phyloP scores from a whole-genome alignment of 345 rosid species.

The Gossypium stocksii region DNA sequence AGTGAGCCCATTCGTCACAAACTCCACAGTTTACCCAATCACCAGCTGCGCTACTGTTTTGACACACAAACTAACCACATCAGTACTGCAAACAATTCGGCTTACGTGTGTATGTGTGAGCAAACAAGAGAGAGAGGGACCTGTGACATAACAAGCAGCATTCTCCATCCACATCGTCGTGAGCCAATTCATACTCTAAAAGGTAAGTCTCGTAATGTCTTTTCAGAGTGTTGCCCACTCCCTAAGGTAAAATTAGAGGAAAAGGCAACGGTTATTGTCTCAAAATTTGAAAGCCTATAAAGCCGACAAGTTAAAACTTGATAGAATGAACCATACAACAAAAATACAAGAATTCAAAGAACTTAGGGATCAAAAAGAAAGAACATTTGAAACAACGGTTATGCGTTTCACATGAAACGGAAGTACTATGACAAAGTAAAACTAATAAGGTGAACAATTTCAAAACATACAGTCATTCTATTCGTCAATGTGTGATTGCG shows the following conservation, averaged over 20 bases:
- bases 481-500: constrained; percentile 94
- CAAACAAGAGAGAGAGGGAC: constrained; percentile 19
- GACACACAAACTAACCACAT: constrained; percentile 18
- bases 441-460: constrained; percentile 2
- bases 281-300: background rate
- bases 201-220: constrained; percentile 97
- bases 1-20: constrained; percentile 99
- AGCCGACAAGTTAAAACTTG: background rate
- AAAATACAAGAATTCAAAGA: background rate
- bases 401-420: too few relatives aligned
- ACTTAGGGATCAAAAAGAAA: background rate
- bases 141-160: constrained; percentile 97
- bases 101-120: background rate
- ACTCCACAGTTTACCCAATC: constrained; percentile 99
- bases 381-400: background rate
- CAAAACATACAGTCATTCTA: constrained; percentile 82
- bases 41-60: constrained; percentile 93
- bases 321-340: background rate
- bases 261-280: constrained; percentile 5
- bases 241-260: constrained; percentile 38
- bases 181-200: constrained; percentile 92
- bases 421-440: constrained; percentile 9
- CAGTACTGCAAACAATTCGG: constrained; percentile 5
- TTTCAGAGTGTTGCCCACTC: constrained; percentile 94
- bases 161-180: constrained; percentile 97